Percentiles rank a stretch among this genome's conserved stretches.
Conservation (phyloP, 1,139 yeast genomes). For the Barnettozyma hawaiiensis region DNA sequence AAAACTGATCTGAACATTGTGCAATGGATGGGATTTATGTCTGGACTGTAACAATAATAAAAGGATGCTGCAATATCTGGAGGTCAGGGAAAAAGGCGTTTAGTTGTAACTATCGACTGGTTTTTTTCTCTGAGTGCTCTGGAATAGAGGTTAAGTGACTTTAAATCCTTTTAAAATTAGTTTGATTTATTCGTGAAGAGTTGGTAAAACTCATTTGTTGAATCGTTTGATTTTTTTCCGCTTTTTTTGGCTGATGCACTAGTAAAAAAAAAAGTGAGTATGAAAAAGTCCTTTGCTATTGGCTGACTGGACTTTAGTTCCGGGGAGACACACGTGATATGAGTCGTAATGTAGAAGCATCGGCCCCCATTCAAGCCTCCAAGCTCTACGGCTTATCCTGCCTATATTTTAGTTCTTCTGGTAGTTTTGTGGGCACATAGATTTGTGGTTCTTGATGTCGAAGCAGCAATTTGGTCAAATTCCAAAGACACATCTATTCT, state of each 20-base stretch:
- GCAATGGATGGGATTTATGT: not conserved
- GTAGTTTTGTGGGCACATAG: no score
- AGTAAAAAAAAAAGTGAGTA: conserved; percentile 7
- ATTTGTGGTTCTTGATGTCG: no score
- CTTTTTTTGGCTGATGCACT: conserved; percentile 7
- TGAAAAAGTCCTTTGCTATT: conserved; percentile 14
- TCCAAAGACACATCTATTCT: no score
- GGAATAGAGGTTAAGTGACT: not conserved
- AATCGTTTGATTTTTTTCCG: conserved; percentile 15
- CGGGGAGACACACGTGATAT: conserved; percentile 1
- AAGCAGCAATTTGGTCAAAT: no score
- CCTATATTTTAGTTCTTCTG: no score
- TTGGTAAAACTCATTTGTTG: not conserved
- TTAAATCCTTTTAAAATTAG: not conserved
- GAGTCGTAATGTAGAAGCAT: no score
- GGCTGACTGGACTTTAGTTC: conserved; percentile 7
- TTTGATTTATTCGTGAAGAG: not conserved
- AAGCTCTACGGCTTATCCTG: no score
- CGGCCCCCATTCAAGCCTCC: not conserved
- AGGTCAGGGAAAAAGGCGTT: not conserved
- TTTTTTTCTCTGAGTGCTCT: not conserved
- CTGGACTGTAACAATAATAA: conserved; percentile 1
- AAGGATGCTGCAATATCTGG: not conserved
- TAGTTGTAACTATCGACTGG: not conserved
- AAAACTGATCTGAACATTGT: conserved; percentile 27